Evolutionary conservation across 1,284 basidiomycete genomes (phyloP).

Genomic region (Melampsora abietis-canadensis): DNA sequence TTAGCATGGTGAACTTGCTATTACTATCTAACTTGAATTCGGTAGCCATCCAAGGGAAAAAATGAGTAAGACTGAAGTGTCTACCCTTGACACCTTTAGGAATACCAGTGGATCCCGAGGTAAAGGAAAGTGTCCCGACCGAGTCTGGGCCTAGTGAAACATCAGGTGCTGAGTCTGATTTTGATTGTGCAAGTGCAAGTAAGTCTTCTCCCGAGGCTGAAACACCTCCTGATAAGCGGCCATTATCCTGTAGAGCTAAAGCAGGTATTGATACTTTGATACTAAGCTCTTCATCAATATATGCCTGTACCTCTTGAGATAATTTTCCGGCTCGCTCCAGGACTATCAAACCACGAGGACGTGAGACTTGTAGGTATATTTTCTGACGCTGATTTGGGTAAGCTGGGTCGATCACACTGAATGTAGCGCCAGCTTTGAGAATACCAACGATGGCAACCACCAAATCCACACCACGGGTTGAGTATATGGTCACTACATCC

Average conservation of each 20-base stretch:
- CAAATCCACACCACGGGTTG: slow-evolving; percentile 90
- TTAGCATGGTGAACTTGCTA: slow-evolving; percentile 96
- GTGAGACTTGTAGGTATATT: slow-evolving; percentile 91
- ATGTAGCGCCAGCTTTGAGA: slow-evolving; percentile 92
- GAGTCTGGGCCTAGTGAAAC: slow-evolving; percentile 89
- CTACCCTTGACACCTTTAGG: slow-evolving; percentile 95
- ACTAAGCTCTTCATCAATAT: slow-evolving; percentile 72
- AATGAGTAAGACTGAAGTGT: slow-evolving; percentile 95
- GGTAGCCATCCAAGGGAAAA: slow-evolving; percentile 99
- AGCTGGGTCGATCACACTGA: slow-evolving; percentile 97
- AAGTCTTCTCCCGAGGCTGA: slow-evolving; percentile 52
- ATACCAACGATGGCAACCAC: slow-evolving; percentile 96
- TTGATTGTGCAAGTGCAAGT: slow-evolving; percentile 47
- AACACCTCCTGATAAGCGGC: slow-evolving; percentile 67
- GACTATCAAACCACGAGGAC: slow-evolving; percentile 86
- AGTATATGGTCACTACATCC: slow-evolving; percentile 99
- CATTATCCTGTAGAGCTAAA: slow-evolving; percentile 67
- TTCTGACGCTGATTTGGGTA: slow-evolving; percentile 92
- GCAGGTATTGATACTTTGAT: slow-evolving; percentile 93
- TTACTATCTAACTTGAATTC: slow-evolving; percentile 71
- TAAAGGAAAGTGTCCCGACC: slow-evolving; percentile 91
- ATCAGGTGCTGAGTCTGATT: slow-evolving; percentile 63
- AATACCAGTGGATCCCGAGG: slow-evolving; percentile 94
- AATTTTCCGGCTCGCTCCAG: slow-evolving; percentile 86
- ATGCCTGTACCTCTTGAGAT: slow-evolving; percentile 76